Percentiles rank a stretch among this genome's conserved stretches.
Evolutionary conservation across 768 basidiomycete genomes (phyloP).

Genomic region (Suillus luteus): DNA sequence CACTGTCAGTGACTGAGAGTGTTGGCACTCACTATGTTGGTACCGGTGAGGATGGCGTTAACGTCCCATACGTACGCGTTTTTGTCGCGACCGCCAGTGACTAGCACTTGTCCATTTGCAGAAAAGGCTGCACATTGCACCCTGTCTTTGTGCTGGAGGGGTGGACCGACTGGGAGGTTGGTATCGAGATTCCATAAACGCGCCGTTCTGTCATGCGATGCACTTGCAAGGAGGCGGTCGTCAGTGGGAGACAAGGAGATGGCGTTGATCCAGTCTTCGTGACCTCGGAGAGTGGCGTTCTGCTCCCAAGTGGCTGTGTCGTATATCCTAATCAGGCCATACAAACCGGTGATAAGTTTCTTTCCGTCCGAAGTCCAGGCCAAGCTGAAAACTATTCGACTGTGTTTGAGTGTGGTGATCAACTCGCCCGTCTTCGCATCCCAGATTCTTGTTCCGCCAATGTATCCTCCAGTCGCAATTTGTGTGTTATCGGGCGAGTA

Average conservation of each 20-base stretch:
- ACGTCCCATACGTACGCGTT: background rate
- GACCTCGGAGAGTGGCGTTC: background rate
- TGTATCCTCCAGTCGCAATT: background rate
- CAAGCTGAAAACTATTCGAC: accelerated
- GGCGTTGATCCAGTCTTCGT: background rate
- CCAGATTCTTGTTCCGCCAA: background rate
- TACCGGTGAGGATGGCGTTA: background rate
- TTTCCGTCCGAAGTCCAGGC: background rate
- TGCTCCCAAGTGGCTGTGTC: background rate
- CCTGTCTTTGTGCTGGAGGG: background rate
- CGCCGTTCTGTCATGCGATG: background rate
- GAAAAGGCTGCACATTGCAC: background rate
- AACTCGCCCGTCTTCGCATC: background rate
- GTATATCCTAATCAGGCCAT: no score
- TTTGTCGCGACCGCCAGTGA: background rate
- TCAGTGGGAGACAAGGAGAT: background rate
- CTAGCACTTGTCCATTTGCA: background rate
- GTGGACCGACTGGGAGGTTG: background rate
- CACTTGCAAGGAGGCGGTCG: background rate
- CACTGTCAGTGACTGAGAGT: background rate
- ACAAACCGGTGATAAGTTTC: background rate
- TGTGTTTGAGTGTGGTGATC: background rate
- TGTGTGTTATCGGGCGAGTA: background rate
- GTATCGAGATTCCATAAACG: background rate
- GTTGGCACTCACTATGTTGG: background rate